phyloP scores from a whole-genome alignment of 306 rosid genomes.

The Ormosia emarginata region DNA sequence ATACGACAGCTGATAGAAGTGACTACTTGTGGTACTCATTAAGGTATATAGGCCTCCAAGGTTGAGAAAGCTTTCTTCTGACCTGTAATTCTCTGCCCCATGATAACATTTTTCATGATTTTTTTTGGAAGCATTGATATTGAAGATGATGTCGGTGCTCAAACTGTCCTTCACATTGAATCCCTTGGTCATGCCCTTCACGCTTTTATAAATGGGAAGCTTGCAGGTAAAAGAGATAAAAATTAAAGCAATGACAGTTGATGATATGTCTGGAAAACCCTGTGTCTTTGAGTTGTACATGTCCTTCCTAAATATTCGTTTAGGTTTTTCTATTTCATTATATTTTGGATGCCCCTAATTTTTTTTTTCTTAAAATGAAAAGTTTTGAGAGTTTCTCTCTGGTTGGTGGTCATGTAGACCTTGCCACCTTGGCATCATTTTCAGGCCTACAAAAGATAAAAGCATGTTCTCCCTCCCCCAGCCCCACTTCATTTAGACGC shows the following conservation, averaged over 20 bases:
- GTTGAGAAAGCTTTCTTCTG: constrained; percentile 4
- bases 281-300: neutral
- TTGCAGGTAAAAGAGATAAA: constrained; percentile 40
- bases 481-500: neutral
- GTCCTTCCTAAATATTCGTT: neutral
- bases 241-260: neutral
- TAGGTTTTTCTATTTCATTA: neutral
- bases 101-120: neutral
- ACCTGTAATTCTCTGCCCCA: neutral
- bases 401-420: neutral
- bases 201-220: constrained; percentile 57
- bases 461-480: neutral
- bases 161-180: constrained; percentile 56
- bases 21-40: constrained; percentile 80
- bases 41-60: constrained; percentile 40
- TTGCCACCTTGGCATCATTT: neutral
- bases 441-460: neutral
- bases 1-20: constrained; percentile 71
- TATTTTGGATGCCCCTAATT: too few species aligned
- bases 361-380: too few species aligned
- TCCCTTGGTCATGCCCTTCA: constrained; percentile 72
- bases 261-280: neutral
- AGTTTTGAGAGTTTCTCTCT: neutral
- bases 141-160: constrained; percentile 43
- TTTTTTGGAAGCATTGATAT: constrained; percentile 42